A percentile compares a stretch with the other conserved stretches of the same genome.
Evolutionary conservation across 495 filamentous ascomycete species (phyloP).

Genomic region (Talaromyces trachyspermus): DNA sequence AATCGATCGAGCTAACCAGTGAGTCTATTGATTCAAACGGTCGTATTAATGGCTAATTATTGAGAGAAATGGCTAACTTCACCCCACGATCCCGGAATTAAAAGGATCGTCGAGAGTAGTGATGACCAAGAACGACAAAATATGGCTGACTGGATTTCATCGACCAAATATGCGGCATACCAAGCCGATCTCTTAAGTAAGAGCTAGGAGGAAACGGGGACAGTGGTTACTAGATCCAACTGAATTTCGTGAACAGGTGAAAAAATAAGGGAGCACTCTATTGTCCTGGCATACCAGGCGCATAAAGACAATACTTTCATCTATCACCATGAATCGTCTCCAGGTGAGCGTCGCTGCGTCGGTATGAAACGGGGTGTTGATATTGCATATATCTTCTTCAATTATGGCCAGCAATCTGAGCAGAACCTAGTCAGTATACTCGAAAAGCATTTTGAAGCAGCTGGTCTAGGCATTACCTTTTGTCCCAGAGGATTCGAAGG

Average conservation of each 20-base stretch:
- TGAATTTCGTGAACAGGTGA: neutral
- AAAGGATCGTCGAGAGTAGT: neutral
- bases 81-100: neutral
- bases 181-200: neutral
- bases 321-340: slow-evolving; percentile 24
- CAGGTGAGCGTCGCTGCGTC: slow-evolving; percentile 3
- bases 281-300: slow-evolving; percentile 34
- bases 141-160: slow-evolving; percentile 4
- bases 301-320: slow-evolving; percentile 34
- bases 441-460: slow-evolving; percentile 30
- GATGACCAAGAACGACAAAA: slow-evolving; percentile 2
- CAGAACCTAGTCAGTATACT: slow-evolving; percentile 25
- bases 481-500: slow-evolving; percentile 17
- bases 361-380: slow-evolving; percentile 11
- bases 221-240: slow-evolving; percentile 1
- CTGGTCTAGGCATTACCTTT: slow-evolving; percentile 16
- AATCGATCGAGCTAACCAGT: neutral
- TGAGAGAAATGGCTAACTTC: neutral
- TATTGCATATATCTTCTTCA: slow-evolving; percentile 36
- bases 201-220: slow-evolving; percentile 2
- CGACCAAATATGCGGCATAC: neutral
- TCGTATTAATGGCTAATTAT: neutral
- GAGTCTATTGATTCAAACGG: neutral
- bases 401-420: slow-evolving; percentile 24
- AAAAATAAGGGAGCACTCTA: slow-evolving; percentile 14